These are phyloP conservation scores for Lactuca sativa DNA, from an alignment of 129 eudicot species.

Conservation along the genomic window DNA sequence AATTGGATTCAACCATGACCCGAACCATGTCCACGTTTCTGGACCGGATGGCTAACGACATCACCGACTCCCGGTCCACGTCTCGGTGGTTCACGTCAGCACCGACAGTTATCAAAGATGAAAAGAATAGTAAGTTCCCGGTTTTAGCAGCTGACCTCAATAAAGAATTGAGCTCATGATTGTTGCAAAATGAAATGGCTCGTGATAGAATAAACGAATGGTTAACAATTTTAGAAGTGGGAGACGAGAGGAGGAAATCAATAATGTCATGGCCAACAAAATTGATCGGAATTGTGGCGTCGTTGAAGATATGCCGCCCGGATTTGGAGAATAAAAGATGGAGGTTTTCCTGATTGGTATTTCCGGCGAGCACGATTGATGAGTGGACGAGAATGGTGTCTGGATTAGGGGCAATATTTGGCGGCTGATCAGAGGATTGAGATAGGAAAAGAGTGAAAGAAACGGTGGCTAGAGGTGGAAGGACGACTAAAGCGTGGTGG, in stretches of 20 bases:
- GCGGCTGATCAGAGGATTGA: slow-evolving; percentile 41
- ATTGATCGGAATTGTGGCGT: slow-evolving; percentile 50
- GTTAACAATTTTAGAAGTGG: slow-evolving; percentile 25
- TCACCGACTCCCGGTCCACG: slow-evolving; percentile 30
- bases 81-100: slow-evolving; percentile 49
- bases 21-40: slow-evolving; percentile 46
- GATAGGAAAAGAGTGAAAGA: slow-evolving; percentile 42
- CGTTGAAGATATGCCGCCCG: slow-evolving; percentile 59
- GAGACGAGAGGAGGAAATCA: slow-evolving; percentile 39
- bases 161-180: slow-evolving; percentile 35
- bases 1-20: slow-evolving; percentile 48
- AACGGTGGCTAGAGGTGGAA: slow-evolving; percentile 60
- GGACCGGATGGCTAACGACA: slow-evolving; percentile 48
- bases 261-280: slow-evolving; percentile 57
- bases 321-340: slow-evolving; percentile 50
- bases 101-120: slow-evolving; percentile 41
- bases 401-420: slow-evolving; percentile 31
- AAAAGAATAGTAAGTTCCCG: slow-evolving; percentile 37
- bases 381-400: slow-evolving; percentile 52
- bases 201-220: slow-evolving; percentile 30
- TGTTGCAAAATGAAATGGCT: slow-evolving; percentile 43
- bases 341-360: slow-evolving; percentile 56
- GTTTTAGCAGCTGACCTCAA: slow-evolving; percentile 38
- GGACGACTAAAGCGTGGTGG: slow-evolving; percentile 33
- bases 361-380: slow-evolving; percentile 61